Conservation (phyloP, 164 flowering plant genomes). For the Pachysandra terminalis region DNA sequence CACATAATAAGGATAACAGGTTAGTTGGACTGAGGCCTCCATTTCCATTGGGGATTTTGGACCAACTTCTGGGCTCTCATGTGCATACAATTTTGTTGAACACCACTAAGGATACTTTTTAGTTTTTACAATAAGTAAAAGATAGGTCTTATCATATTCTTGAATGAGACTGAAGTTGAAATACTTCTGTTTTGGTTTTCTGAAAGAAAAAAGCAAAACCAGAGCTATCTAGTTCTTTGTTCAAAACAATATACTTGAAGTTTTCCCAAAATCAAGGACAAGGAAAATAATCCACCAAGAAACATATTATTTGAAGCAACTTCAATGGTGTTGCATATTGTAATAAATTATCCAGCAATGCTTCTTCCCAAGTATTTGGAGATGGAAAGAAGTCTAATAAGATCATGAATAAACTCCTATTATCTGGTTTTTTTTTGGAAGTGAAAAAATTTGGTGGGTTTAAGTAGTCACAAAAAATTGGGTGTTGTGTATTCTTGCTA, state of each 20-base stretch:
- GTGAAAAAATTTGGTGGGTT: too few species aligned
- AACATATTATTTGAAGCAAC: too few species aligned
- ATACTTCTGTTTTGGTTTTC: not conserved
- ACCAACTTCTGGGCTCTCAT: not conserved
- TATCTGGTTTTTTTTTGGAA: not conserved
- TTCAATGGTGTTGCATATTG: too few species aligned
- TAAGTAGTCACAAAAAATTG: too few species aligned
- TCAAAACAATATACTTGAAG: not conserved
- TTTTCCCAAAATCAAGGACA: not conserved
- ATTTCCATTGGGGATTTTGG: not conserved
- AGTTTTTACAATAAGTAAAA: not conserved
- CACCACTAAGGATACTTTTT: not conserved
- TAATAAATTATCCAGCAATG: too few species aligned
- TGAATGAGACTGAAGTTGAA: not conserved
- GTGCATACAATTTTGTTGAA: not conserved
- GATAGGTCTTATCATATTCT: not conserved
- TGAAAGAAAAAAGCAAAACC: too few species aligned
- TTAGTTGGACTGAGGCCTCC: too few species aligned
- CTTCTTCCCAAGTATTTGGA: not conserved
- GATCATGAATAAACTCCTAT: not conserved
- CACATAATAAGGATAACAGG: too few species aligned
- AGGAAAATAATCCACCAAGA: not conserved
- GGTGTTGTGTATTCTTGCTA: constrained; percentile 5
- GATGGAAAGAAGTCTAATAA: not conserved
- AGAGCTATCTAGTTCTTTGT: not conserved